Evolutionary conservation across 164 flowering plant genomes (phyloP), one percentile per base, ranked within the genome.

Genomic region (Magnolia kwangsiensis): DNA sequence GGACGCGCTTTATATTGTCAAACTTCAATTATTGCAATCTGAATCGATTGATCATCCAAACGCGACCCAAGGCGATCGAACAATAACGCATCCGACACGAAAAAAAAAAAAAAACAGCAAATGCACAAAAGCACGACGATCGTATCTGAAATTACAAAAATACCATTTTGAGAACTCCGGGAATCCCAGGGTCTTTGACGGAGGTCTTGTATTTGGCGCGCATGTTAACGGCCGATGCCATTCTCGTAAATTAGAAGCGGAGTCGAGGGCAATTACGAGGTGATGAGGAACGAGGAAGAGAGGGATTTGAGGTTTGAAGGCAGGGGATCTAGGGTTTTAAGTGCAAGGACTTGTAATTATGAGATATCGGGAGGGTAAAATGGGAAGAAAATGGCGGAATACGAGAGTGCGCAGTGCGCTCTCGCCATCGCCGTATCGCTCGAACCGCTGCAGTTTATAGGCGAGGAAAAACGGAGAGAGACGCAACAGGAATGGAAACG

Each of bases 141-240:
- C 18, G 61, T 16, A 55, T 11, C 61, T 16, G 65, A 66, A 66
- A 8, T 24, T 59, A 4, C 11, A 18, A 72, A 24, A 18, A 18
- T 83, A 94, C 97, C 95, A 94, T 80, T 37, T 76, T 84, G 11
- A 92, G 78, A 14, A 88, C 85, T 27, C 98, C 97, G 63, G 89
- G 87, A 78, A 86, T 80, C 3, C 98, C 97, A 55, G 95, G 86
- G 64, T 81, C 95, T 82, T 90, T 94, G 29, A 84, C 82, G 31
- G 75, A 24, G 64, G 85, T 77, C 82, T 92, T 94, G 79, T 89
- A 90, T 82, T 86, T 89, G 51, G 89, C 96, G 72, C 90, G 85
- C 89, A 87, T 91, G 31, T 50, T 77, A 66, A 77, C 75, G 20
- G 50, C 77, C 64, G 61, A 11, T 11, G 37, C 72, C 77, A 74